Evolutionary conservation across 140 eudicot species (phyloP), one percentile per base, ranked within the genome.

Genomic region (Bidens hawaiensis): DNA sequence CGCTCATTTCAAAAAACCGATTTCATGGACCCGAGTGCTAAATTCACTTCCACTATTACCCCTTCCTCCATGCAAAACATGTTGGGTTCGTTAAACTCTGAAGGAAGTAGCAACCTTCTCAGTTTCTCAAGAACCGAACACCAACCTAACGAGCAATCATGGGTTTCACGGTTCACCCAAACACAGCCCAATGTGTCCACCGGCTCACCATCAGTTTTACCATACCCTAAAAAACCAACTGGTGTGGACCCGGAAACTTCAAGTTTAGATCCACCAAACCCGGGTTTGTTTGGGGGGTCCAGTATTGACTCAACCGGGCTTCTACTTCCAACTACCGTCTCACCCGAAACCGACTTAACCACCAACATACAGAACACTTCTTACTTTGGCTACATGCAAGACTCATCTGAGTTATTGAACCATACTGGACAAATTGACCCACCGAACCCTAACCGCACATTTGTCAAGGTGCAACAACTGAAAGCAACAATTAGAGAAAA

Each of bases 341-440:
- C 94, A 13, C 77, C 65, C 14, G 81, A 82, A 50, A 70, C 84
- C 16, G 94, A 82, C 61, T 62, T 86, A 74, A 69, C 87, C 70
- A 75, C 89, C 74, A 77, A 89, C 1, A 55, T 86, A 69, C 98
- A 84, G 75, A 87, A 66, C 53, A 71, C 95, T 24, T 66, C 80
- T 15, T 87, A 82, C 69, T 70, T 71, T 48, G 84, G 91, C 31
- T 84, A 75, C 68, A 65, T 78, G 85, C 89, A 82, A 62, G 89
- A 79, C 77, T 90, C 98, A 11, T 71, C 96, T 4, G 94, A 90
- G 84, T 62, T 87, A 65, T 65, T 90, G 90, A 91, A 82, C 16
- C 64, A 75, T 65, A 69, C 84, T 55, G 89, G 87, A 71, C 95
- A 82, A 58, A 79, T 73, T 66, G 98, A 82, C 81, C 83, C 82